phyloP scores from a whole-genome alignment of 352 stramenopile genomes.

The Ophiocytium majus region DNA sequence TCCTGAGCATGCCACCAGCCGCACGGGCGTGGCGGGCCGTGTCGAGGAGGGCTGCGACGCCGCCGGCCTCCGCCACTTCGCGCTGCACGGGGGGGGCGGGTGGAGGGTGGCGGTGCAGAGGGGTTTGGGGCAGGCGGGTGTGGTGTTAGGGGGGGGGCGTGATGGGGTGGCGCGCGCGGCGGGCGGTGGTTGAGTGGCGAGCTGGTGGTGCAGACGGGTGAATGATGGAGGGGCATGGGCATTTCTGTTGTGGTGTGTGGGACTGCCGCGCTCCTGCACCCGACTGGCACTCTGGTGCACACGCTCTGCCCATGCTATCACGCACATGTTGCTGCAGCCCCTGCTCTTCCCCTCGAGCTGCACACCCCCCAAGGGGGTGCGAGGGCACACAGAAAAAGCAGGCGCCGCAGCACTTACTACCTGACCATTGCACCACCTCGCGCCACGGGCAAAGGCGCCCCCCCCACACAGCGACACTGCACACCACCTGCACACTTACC shows the following conservation, averaged over 20 bases:
- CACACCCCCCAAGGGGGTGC: too few relatives aligned
- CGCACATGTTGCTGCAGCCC: too few relatives aligned
- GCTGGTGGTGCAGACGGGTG: background rate
- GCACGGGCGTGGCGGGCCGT: too few relatives aligned
- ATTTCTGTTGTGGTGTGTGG: background rate
- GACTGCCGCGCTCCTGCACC: too few relatives aligned
- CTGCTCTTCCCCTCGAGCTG: too few relatives aligned
- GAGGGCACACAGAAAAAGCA: background rate
- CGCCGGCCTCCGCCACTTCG: background rate
- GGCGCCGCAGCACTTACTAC: background rate
- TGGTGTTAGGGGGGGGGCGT: too few relatives aligned
- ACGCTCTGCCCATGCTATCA: too few relatives aligned
- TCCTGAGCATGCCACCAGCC: too few relatives aligned
- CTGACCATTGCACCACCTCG: background rate
- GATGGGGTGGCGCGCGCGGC: too few relatives aligned
- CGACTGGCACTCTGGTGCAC: too few relatives aligned
- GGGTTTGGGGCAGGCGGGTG: too few relatives aligned
- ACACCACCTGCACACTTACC: background rate
- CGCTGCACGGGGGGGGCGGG: background rate
- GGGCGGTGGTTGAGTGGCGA: background rate
- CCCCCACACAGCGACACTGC: background rate
- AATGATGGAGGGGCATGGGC: background rate
- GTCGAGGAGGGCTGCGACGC: background rate
- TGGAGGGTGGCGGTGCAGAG: too few relatives aligned
- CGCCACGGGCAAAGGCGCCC: background rate